Base-by-base conservation (phyloP, 495 filamentous ascomycete genomes). In the Podospora australis region DNA sequence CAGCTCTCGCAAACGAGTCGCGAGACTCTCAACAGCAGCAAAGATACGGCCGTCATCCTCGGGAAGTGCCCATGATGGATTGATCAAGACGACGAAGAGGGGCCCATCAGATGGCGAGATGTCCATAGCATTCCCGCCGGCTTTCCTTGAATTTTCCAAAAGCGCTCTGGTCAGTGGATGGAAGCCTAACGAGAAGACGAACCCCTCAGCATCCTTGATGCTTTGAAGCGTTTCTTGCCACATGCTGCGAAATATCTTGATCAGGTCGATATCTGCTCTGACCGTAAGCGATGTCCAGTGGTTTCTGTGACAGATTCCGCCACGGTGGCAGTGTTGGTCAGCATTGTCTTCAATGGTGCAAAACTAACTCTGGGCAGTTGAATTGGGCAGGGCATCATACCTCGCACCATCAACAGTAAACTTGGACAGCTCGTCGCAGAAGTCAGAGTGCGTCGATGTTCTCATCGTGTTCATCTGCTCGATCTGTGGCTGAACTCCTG, bases 51-150 rank as follows among this genome's bases (percentile, higher is more conserved):
- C 19, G 28, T 57, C 46, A 34, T 54, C 55, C 25, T 29, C 6
- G 13, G 28, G 21, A 6, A 29, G 13, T 26, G 35, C 26, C 50
- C 54, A 53, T 1, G 25, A 19, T 11, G 54, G 54, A 30, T 56
- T 56, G 19, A 56, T 44, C 28, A 56, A 44, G 17, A 56, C 23
- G 3, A 56, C 39, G 20, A 56, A 56, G n/a, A 56, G 29, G 2
- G 54, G 54, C 6, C 54, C 49, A 22, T 56, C 54, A 2, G 54
- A 44, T 13, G 50, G 48, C n/a, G 42, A 25, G 17, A 61, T 40
- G n/a, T 50, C 56, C 34, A 66, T 56, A 9, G 60, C 44, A 28
- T 69, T 62, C 6, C 63, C 60, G 16, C 65, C 65, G 1, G 53
- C 53, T 13, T 53, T 29, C n/a, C 41, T 39, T 9, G 59, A 50